Base-by-base conservation (phyloP, 768 basidiomycete species). In the Kwoniella dendrophila region DNA sequence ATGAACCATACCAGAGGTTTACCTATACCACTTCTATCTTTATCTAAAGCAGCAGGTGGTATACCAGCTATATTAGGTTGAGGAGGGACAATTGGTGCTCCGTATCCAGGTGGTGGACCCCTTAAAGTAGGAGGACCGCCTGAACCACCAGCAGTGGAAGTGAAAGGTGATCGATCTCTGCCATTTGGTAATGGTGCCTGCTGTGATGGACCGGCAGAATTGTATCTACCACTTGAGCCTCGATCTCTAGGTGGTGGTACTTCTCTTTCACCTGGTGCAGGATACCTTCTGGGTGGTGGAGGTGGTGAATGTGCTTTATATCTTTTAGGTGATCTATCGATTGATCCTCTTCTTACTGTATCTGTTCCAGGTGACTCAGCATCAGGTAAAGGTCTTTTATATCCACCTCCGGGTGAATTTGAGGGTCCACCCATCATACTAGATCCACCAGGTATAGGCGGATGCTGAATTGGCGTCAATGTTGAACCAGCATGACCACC, bases 1-100 rank as follows among this genome's bases (percentile, higher is more conserved):
- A 96, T 82, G 78, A 97, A 95, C 86, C 87, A 89, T n/a, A 85
- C 84, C 16, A 95, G 68, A 0, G 77, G 69, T 44, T 72, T 75
- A 22, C 81, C 81, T 32, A 92, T 53, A 0, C 79, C 78, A 7
- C 66, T 67, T 20, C 71, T 60, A 69, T 79, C 78, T 65, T 24
- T 60, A 54, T 34, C 56, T 36, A 57, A 27, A 38, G 33, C 48
- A 50, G 34, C 51, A 16, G 41, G 32, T n/a, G 50, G 50, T 29
- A 45, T 24, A n/a, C 53, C 53, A 24, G 22, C 20, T 20, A 44
- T 30, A 8, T 41, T 27, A 4, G 47, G 45, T 44, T 26, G 24
- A 38, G 34, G 34, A 7, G 80, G 79, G 54, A 80, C 78, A 33
- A 60, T 58, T 20, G 74, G 61, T 62, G 26, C 36, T 16, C 38